phyloP scores from a whole-genome alignment of 306 rosid species.

The Gynostemma pentaphyllum region DNA sequence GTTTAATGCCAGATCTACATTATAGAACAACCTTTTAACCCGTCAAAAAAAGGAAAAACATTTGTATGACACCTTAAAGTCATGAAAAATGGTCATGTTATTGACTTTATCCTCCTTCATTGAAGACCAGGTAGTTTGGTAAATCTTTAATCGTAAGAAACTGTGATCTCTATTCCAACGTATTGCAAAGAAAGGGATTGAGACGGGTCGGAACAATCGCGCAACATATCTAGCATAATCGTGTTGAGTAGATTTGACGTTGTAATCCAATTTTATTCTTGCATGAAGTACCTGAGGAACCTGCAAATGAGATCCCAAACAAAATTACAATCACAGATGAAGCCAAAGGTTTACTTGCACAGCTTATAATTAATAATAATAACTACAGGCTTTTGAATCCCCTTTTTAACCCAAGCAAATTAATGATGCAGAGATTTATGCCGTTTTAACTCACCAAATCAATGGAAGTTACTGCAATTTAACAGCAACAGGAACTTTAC shows the following conservation, averaged over 20 bases:
- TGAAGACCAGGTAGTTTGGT: background rate
- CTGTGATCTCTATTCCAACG: background rate
- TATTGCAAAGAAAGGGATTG: background rate
- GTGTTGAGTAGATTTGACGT: background rate
- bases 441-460: no score
- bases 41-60: background rate
- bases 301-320: background rate
- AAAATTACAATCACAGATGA: background rate
- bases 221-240: no score
- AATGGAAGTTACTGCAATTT: no score
- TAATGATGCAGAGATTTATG: no score
- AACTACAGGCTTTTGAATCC: no score
- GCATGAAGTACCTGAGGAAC: slow-evolving; percentile 10
- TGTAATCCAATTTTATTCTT: background rate
- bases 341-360: no score
- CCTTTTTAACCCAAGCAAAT: no score
- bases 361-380: no score
- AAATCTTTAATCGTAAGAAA: background rate
- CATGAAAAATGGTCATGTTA: background rate
- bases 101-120: background rate
- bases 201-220: background rate
- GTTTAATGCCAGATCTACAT: background rate
- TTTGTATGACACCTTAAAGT: no score
- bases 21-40: background rate
- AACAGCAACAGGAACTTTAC: no score